Evolutionary conservation across 805 yeast genomes (phyloP), one percentile per base, ranked within the genome.

Genomic region (Ogataea nitratoaversa): DNA sequence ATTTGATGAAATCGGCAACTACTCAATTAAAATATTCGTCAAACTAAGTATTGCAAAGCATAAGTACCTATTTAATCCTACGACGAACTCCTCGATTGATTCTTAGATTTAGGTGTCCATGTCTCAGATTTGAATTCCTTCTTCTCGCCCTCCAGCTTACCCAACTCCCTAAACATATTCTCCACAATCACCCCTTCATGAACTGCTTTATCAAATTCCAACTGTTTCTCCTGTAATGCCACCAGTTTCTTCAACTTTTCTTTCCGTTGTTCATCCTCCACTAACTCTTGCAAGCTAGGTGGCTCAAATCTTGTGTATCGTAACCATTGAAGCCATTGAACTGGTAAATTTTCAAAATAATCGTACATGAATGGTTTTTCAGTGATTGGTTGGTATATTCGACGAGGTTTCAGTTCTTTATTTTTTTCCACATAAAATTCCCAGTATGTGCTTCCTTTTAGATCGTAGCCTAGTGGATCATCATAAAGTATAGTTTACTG

Each of bases 381-480:
- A 29, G 64, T 60, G 30, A 62, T 57, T 11, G 87, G 85, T 41
- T 81, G 79, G 40, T 81, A 71, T 39, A 82, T 76, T 33, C 95
- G 61, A 36, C 95, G 65, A 43, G 81, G 68, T 42, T 80, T 60
- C 19, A 60, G 65, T 13, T 41, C 36, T 12, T 22, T 18, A 9
- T 57, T 54, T 50, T 72, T 70, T 44, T 76, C 79, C 19, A 74
- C 65, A 37, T 71, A 69, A 60, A 82, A 79, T 57, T 86, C 95
- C 95, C 95, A 86, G 63, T 82, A 86, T 2, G 91, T 79, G 58
- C 86, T 86, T 2, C 93, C 95, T 30, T 78, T 79, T n/a, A 87
- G 67, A 54, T 86, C 95, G 54, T 84, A 85, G 2, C 88, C 85
- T 30, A 13, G 7, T 20, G 4, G 13, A n/a, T 27, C 5, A n/a